A percentile compares a stretch with the other conserved stretches of the same genome.
phyloP scores from a whole-genome alignment of 495 filamentous ascomycete species.

The Echria macrotheca region DNA sequence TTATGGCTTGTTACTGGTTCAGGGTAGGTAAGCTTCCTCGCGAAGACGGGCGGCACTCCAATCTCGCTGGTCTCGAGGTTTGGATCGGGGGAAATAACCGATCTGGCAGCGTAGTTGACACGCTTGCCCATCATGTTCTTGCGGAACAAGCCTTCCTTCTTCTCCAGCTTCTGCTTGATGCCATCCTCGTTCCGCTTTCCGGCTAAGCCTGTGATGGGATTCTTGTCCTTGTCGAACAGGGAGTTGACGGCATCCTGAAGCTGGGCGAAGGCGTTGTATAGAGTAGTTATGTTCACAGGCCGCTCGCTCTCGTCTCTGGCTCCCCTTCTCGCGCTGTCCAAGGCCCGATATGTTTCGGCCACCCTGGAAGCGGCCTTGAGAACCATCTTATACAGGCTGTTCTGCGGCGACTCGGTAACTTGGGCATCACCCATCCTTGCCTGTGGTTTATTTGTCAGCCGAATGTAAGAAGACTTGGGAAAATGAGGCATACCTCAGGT shows the following conservation, averaged over 20 bases:
- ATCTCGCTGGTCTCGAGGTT: constrained; percentile 99
- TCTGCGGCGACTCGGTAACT: constrained; percentile 79
- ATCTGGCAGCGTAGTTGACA: constrained; percentile 96
- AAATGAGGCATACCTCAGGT: constrained; percentile 48
- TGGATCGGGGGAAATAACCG: constrained; percentile 96
- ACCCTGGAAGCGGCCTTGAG: constrained; percentile 64
- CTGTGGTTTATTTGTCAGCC: constrained; percentile 1
- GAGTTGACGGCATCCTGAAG: constrained; percentile 89
- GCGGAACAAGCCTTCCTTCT: constrained; percentile 96
- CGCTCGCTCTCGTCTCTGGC: constrained; percentile 36
- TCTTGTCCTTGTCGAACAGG: constrained; percentile 80
- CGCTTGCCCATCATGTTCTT: constrained; percentile 99
- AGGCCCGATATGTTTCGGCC: constrained; percentile 68
- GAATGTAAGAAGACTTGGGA: background rate
- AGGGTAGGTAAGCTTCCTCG: constrained; percentile 91
- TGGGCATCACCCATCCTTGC: constrained; percentile 69
- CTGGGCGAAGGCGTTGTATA: constrained; percentile 59
- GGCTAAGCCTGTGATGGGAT: constrained; percentile 68
- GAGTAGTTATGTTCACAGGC: constrained; percentile 35
- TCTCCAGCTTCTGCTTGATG: constrained; percentile 96
- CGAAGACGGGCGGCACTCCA: constrained; percentile 94
- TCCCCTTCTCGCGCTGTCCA: constrained; percentile 35
- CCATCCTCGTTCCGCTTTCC: constrained; percentile 68
- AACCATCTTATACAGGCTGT: constrained; percentile 75
- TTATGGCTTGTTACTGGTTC: constrained; percentile 97